Base-by-base conservation (phyloP, 495 filamentous ascomycete genomes). In the Astrothelium macrocarpum region DNA sequence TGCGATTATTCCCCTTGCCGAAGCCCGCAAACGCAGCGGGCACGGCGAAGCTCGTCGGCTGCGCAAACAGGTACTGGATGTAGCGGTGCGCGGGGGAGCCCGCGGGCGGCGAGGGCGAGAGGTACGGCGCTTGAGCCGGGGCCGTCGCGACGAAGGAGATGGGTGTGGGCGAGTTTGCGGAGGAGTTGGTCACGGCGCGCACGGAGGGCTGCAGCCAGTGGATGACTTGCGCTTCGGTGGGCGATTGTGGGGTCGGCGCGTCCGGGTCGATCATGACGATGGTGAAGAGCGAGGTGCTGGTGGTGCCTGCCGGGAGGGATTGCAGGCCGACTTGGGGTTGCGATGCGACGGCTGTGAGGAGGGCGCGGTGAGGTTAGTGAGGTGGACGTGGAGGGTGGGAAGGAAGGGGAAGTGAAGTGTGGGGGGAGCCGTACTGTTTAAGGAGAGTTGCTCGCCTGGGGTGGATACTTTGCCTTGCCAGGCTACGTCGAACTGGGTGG, bases 201-300 rank as follows among this genome's bases (percentile, higher is more conserved):
- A 46, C 23, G n/a, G 61, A 43, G 56, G 58, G 36, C 28, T 61
- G 56, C 14, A 65, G 36, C 64, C 64, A 65, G 59, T 65, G 64
- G 7, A 65, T 32, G 64, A 65, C 62, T 29, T 62, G 29, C 11
- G 59, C 14, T 34, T 2, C 16, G 59, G 59, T 62, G 10, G 59
- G 34, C 20, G 62, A 32, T n/a, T 62, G 39, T 20, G 64, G 64
- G 36, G 64, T 62, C 12, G 64, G 60, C 36, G 63, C 63, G 53
- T 65, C 63, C 20, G 63, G 63, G 36, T 65, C 63, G 23, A 61
- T 45, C 63, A 65, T 65, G 56, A 62, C 20, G 60, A 62, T 32
- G 34, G 42, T 53, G 60, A 23, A 62, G 31, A 60, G 36, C 0
- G 36, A 43, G 62, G 62, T 20, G 62, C 23, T 29, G 20, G 45